Percentiles rank a stretch among this genome's conserved stretches.
Conservation (phyloP, 2,329 filamentous ascomycete genomes). For the Madurella mycetomatis region DNA sequence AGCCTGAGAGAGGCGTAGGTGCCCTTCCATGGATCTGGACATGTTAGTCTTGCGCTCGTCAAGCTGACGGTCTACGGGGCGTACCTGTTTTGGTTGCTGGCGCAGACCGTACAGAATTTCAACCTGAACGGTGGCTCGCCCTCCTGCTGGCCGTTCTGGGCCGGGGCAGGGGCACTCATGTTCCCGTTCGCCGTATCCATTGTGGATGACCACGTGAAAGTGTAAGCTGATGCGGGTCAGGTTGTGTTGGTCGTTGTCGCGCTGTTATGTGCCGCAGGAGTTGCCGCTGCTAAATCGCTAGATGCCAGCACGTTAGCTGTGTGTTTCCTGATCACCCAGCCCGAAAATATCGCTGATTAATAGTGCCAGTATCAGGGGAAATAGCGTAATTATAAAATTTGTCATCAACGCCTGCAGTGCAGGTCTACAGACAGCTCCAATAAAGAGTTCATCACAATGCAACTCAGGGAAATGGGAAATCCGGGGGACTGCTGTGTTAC, state of each 20-base stretch:
- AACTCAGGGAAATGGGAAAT: background rate
- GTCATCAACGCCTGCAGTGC: constrained; percentile 47
- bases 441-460: constrained; percentile 51
- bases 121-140: constrained; percentile 67
- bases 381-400: constrained; percentile 37
- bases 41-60: constrained; percentile 19
- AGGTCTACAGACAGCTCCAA: constrained; percentile 68
- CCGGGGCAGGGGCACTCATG: constrained; percentile 27
- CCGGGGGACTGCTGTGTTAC: background rate
- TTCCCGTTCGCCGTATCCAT: constrained; percentile 42
- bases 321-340: background rate
- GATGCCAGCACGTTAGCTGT: constrained; percentile 13
- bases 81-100: constrained; percentile 94
- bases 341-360: background rate
- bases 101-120: constrained; percentile 98
- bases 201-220: background rate
- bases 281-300: constrained; percentile 2
- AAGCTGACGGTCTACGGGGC: constrained; percentile 22
- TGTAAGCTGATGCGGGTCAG: background rate
- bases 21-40: constrained; percentile 91
- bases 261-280: background rate
- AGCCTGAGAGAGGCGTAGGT: constrained; percentile 81
- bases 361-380: constrained; percentile 18
- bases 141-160: constrained; percentile 44
- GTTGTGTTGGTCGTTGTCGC: background rate